Conservation (phyloP, 2,329 filamentous ascomycete species). For the Colletotrichum paranaense region DNA sequence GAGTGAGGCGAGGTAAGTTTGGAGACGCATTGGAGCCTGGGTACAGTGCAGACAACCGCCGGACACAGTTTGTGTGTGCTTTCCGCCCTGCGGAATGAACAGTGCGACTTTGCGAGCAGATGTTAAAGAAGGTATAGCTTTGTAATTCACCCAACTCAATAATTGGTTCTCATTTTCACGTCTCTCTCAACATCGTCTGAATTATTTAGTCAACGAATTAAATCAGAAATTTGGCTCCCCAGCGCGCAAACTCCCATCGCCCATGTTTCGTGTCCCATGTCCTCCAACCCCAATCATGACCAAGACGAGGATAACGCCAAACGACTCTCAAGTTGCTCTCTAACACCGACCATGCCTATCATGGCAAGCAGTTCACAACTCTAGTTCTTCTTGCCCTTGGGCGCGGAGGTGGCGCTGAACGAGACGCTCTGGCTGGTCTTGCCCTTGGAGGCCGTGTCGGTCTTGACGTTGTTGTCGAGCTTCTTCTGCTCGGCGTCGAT, state of each 20-base stretch:
- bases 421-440: constrained; percentile 49
- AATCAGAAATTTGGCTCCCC: constrained; percentile 19
- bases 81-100: not conserved
- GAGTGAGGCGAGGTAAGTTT: constrained; percentile 3
- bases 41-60: not conserved
- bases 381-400: not conserved
- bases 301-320: constrained; percentile 2
- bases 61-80: not conserved
- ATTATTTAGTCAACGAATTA: constrained; percentile 26
- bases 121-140: not conserved
- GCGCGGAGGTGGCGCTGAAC: constrained; percentile 44
- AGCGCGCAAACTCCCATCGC: constrained; percentile 16
- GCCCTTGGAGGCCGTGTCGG: constrained; percentile 48
- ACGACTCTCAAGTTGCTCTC: not conserved
- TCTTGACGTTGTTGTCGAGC: constrained; percentile 62
- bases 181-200: constrained; percentile 18
- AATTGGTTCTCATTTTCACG: not conserved
- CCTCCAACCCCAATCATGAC: not conserved
- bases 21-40: constrained; percentile 2
- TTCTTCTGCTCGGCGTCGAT: constrained; percentile 61
- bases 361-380: not conserved
- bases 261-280: constrained; percentile 2
- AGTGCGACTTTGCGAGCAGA: not conserved
- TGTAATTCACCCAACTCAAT: not conserved
- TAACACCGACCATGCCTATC: not conserved